Base-by-base conservation (phyloP, 192 early-diverging fungal species). In the Coemansia asiatica region DNA sequence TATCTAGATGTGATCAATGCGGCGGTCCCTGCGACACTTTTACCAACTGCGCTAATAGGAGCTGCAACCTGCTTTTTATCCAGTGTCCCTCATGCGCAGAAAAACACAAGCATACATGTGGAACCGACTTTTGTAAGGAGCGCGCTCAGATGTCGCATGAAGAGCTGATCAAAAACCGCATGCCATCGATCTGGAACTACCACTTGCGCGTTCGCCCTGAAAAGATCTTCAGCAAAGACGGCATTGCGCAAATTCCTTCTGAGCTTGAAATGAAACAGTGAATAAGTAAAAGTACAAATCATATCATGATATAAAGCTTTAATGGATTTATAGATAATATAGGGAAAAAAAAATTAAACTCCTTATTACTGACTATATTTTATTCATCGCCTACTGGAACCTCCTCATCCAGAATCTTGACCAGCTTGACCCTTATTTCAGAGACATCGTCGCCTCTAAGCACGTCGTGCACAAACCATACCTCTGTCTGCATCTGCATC, bases 401-500 rank as follows among this genome's bases (percentile, higher is more conserved):
- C 72, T 99, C 95, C 73, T 99, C 97, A 49, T 99, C 95, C 61
- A 99, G 77, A 63, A 90, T 85, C 57, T 91, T 86, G 31, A 97
- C 77, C 15, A 98, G 75, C 75, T 88, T 91, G 13, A 99, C 92
- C n/a, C 95, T 84, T 25, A 99, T 89, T 81, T 98, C 96, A 0
- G 96, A 94, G 19, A 69, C 64, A 1, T 98, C 93, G 44, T 98
- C 96, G 23, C 96, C 95, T 10, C 75, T 40, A 51, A 98, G 79
- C 7, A 86, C 83, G 68, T 96, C 94, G 29, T 83, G 86, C 15
- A 97, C 87, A 84, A 97, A 98, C 35, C 69, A 74, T 8, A 85
- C 84, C 67, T 97, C 92, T 4, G 94, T 89, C 67, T 96, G 94
- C 89, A 99, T 89, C 73, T 94, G 90, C 29, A 96, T 93, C 95